A percentile compares a stretch with the other conserved stretches of the same genome.
These are phyloP conservation scores for Suillus hirtellus DNA, from an alignment of 768 basidiomycete species.

Conservation along the genomic window DNA sequence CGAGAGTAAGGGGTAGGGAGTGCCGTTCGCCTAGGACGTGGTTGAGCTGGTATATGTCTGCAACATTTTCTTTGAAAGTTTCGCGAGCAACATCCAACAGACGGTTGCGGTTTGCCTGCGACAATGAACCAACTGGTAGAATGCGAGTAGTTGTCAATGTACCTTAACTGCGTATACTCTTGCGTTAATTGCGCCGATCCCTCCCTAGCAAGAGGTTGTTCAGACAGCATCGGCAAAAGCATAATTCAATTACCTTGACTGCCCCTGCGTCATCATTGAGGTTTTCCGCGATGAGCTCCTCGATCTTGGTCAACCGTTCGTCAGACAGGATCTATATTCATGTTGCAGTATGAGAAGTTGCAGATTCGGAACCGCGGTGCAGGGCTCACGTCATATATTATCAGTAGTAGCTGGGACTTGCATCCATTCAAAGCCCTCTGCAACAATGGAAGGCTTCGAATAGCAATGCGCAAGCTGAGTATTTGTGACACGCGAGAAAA, in stretches of 20 bases:
- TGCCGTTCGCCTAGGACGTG: conserved; percentile 59
- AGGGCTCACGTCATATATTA: conserved; percentile 56
- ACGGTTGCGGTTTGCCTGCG: conserved; percentile 72
- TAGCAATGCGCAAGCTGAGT: conserved; percentile 72
- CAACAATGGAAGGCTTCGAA: conserved; percentile 65
- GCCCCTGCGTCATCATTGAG: conserved; percentile 72
- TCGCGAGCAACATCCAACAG: conserved; percentile 93
- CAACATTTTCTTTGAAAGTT: conserved; percentile 91
- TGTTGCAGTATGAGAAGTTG: not conserved
- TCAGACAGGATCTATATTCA: conserved; percentile 68
- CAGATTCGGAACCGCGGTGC: not conserved
- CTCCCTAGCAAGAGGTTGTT: conserved; percentile 46
- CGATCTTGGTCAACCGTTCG: conserved; percentile 64
- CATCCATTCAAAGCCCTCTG: conserved; percentile 60
- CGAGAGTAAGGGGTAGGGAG: conserved; percentile 60
- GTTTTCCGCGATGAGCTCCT: conserved; percentile 54
- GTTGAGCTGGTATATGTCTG: conserved; percentile 78
- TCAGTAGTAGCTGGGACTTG: conserved; percentile 57
- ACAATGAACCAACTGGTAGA: not conserved
- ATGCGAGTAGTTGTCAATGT: not conserved
- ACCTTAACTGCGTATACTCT: conserved; percentile 89
- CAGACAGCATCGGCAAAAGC: not conserved
- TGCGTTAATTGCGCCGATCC: conserved; percentile 72
- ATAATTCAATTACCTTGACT: conserved; percentile 50
- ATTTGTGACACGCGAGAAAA: conserved; percentile 74